Evolutionary conservation across 352 stramenopile species (phyloP).

Genomic region (Elongisporangium anandrum): DNA sequence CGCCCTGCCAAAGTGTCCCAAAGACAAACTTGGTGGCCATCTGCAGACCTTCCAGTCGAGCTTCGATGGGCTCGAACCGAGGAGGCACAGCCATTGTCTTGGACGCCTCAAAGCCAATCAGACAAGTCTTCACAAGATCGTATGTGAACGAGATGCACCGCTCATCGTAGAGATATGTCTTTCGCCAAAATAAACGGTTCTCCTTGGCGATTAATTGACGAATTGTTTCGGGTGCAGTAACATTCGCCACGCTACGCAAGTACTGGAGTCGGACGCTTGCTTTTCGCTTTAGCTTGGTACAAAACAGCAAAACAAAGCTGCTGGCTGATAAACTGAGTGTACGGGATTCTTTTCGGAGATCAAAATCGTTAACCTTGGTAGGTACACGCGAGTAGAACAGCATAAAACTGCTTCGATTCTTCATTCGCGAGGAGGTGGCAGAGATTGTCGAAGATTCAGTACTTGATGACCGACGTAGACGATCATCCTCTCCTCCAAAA

Average conservation of each 20-base stretch:
- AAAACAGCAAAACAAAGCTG: conserved; percentile 38
- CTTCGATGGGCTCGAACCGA: conserved; percentile 57
- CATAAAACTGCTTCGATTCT: conserved; percentile 87
- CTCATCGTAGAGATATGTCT: conserved; percentile 78
- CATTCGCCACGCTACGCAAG: conserved; percentile 34
- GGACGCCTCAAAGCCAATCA: conserved; percentile 33
- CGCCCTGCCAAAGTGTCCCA: conserved; percentile 82
- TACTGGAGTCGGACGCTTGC: conserved; percentile 28
- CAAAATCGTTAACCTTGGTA: conserved; percentile 29
- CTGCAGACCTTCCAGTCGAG: conserved; percentile 67
- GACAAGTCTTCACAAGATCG: conserved; percentile 59
- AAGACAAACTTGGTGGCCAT: conserved; percentile 85
- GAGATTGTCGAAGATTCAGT: conserved; percentile 8
- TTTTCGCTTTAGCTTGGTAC: conserved; percentile 26
- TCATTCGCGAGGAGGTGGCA: conserved; percentile 39
- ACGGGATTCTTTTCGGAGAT: conserved; percentile 1
- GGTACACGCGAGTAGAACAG: conserved; percentile 70
- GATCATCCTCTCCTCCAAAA: conserved; percentile 51
- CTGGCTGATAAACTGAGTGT: conserved; percentile 16
- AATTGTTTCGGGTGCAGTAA: conserved; percentile 73
- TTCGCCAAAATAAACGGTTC: conserved; percentile 84
- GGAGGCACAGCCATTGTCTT: conserved; percentile 38
- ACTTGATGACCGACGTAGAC: conserved; percentile 10
- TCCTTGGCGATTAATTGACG: conserved; percentile 73
- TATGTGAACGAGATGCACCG: conserved; percentile 80